These are phyloP conservation scores for Alternaria viburni DNA, from an alignment of 2,329 filamentous ascomycete species.

Conservation along the genomic window DNA sequence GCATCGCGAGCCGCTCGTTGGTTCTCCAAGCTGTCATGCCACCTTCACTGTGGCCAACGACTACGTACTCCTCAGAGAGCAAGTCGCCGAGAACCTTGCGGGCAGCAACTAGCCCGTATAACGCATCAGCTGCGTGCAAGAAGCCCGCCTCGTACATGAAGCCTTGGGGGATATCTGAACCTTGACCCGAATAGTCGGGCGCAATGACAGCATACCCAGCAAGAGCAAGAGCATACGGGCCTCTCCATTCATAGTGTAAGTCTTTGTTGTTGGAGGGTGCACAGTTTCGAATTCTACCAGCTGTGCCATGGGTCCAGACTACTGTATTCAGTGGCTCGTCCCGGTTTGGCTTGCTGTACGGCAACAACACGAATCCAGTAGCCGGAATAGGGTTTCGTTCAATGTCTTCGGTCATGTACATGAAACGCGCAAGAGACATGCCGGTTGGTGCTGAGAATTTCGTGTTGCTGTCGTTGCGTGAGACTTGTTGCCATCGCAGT, in stretches of 20 bases:
- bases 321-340: background rate
- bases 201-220: slow-evolving; percentile 29
- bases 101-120: background rate
- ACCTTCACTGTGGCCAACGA: background rate
- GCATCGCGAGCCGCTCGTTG: background rate
- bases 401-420: background rate
- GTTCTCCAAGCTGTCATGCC: background rate
- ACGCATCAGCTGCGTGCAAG: background rate
- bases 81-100: background rate
- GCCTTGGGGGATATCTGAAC: background rate
- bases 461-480: background rate
- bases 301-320: background rate
- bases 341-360: background rate
- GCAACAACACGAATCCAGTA: background rate
- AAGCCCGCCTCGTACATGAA: background rate
- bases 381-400: background rate
- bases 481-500: no score
- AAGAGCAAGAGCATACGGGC: slow-evolving; percentile 20
- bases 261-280: slow-evolving; percentile 27
- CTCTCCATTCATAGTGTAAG: slow-evolving; percentile 30
- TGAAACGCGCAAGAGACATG: background rate
- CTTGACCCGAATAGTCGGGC: slow-evolving; percentile 23
- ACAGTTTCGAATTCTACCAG: background rate
- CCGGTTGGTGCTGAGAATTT: background rate
- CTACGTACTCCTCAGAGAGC: background rate